Evolutionary conservation across 2,329 filamentous ascomycete species (phyloP).

Genomic region (Eutypa lata): DNA sequence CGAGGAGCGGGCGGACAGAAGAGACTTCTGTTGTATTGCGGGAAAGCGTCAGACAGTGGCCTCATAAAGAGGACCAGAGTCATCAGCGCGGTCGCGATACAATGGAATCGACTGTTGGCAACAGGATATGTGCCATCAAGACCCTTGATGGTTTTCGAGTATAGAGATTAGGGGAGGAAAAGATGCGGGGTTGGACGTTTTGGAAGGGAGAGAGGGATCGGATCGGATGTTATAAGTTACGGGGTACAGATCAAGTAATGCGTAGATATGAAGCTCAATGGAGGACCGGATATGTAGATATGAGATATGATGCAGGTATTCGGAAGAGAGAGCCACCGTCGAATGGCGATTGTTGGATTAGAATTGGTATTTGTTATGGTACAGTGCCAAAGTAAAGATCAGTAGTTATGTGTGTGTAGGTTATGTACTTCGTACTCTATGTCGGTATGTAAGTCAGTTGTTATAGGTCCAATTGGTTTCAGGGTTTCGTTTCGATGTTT

Average conservation of each 20-base stretch:
- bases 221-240: background rate
- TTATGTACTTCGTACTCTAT: no score
- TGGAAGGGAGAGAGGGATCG: background rate
- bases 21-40: slow-evolving; percentile 33
- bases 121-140: slow-evolving; percentile 52
- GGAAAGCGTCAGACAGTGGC: slow-evolving; percentile 44
- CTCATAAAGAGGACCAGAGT: slow-evolving; percentile 50
- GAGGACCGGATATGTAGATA: background rate
- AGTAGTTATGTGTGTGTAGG: no score
- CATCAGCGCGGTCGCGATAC: slow-evolving; percentile 61
- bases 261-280: background rate
- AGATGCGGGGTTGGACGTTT: slow-evolving; percentile 1
- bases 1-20: slow-evolving; percentile 18
- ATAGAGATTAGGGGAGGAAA: background rate
- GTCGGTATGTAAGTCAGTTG: no score
- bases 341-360: background rate
- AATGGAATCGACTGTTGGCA: slow-evolving; percentile 40
- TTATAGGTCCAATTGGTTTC: no score
- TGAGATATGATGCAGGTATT: background rate
- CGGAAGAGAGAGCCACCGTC: background rate
- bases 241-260: background rate
- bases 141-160: slow-evolving; percentile 4
- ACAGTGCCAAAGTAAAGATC: no score
- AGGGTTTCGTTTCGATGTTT: no score
- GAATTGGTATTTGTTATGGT: no score